These are phyloP conservation scores for Saussurea involucrata DNA, from an alignment of 129 eudicot genomes.

Conservation along the genomic window DNA sequence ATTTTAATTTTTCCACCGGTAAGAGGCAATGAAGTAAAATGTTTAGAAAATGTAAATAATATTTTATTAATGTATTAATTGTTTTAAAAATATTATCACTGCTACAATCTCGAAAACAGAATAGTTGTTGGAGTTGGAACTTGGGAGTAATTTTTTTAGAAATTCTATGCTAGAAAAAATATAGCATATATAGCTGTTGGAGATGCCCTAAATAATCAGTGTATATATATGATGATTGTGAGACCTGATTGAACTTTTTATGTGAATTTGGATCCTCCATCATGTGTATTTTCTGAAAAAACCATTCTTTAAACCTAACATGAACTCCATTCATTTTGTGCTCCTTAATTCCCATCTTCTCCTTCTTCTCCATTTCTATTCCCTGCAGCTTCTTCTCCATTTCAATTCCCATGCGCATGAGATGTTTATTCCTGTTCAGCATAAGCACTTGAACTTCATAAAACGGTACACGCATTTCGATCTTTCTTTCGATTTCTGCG, in stretches of 20 bases:
- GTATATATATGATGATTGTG: neutral
- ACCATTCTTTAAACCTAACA: neutral
- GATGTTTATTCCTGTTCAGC: neutral
- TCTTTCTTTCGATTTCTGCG: neutral
- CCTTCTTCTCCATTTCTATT: neutral
- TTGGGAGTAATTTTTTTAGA: no score
- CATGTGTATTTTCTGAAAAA: neutral
- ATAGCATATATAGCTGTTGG: no score
- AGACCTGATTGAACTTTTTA: neutral
- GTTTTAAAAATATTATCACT: no score
- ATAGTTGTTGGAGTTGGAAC: no score
- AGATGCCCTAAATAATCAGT: no score
- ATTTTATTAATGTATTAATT: no score
- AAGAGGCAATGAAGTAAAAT: no score
- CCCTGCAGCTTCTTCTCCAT: neutral
- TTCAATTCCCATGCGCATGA: neutral
- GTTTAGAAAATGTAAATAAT: no score
- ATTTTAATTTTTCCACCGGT: no score
- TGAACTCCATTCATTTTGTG: neutral
- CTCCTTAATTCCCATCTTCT: neutral
- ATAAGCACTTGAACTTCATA: neutral
- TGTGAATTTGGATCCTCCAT: neutral
- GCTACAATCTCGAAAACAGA: no score
- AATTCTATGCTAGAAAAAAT: no score
- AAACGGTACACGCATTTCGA: neutral